Percentiles rank a stretch among this genome's conserved stretches.
These are phyloP conservation scores for Termitomyces bulborhizus DNA, from an alignment of 768 basidiomycete species.

Conservation along the genomic window DNA sequence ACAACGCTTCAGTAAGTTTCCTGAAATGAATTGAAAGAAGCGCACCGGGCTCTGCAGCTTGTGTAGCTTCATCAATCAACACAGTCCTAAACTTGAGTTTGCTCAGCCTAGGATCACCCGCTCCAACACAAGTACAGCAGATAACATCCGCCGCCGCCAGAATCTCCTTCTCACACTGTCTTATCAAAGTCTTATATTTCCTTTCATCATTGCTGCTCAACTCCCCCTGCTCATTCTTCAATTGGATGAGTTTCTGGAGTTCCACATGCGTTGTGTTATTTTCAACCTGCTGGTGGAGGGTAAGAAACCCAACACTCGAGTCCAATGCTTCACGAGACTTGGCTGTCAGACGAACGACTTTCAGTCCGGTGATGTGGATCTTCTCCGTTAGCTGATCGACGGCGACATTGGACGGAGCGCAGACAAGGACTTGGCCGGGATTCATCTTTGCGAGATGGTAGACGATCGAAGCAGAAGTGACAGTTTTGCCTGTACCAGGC, in stretches of 20 bases:
- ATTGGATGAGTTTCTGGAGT: conserved; percentile 94
- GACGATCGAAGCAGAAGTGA: conserved; percentile 97
- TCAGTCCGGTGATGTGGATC: conserved; percentile 97
- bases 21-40: conserved; percentile 12
- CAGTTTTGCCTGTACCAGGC: conserved; percentile 98
- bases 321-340: conserved; percentile 98
- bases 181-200: conserved; percentile 94
- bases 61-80: conserved; percentile 97
- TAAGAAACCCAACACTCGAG: conserved; percentile 91
- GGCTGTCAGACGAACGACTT: conserved; percentile 95
- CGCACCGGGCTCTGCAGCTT: conserved; percentile 92
- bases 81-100: conserved; percentile 99
- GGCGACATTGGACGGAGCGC: conserved; percentile 98
- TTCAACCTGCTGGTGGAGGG: conserved; percentile 94
- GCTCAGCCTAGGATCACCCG: conserved; percentile 91
- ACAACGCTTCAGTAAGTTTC: conserved; percentile 3
- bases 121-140: conserved; percentile 96
- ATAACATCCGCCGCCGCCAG: conserved; percentile 93
- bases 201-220: conserved; percentile 94
- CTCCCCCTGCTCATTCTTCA: conserved; percentile 98
- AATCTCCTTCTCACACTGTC: conserved; percentile 98
- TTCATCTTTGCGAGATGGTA: conserved; percentile 99
- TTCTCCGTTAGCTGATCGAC: conserved; percentile 99
- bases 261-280: conserved; percentile 96
- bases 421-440: conserved; percentile 97